These are phyloP conservation scores for Pseudodiploospora longispora DNA, from an alignment of 2,329 filamentous ascomycete genomes.

Conservation along the genomic window DNA sequence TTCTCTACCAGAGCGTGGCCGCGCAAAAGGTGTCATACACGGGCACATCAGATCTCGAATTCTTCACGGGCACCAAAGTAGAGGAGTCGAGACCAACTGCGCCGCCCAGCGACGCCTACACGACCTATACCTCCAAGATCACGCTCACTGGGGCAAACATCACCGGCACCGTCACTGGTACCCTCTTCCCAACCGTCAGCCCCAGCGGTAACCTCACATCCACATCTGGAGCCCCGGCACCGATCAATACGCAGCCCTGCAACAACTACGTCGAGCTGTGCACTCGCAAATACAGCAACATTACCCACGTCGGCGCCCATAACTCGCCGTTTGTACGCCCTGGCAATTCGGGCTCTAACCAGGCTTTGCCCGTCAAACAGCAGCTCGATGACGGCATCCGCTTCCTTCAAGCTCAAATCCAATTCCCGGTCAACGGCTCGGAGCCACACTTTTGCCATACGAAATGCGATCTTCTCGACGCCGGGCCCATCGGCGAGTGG, in stretches of 20 bases:
- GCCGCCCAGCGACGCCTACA: conserved; percentile 38
- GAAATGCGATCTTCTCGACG: conserved; percentile 72
- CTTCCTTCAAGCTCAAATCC: conserved; percentile 56
- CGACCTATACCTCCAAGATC: conserved; percentile 33
- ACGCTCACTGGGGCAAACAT: conserved; percentile 26
- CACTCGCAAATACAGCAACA: conserved; percentile 67
- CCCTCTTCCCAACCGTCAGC: conserved; percentile 28
- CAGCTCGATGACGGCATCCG: conserved; percentile 74
- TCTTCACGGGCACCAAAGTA: conserved; percentile 29
- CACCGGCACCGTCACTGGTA: conserved; percentile 17
- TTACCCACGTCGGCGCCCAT: conserved; percentile 70
- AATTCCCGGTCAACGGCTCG: conserved; percentile 42
- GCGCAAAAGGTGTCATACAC: conserved; percentile 22
- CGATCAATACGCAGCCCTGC: conserved; percentile 69
- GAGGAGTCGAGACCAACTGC: conserved; percentile 26
- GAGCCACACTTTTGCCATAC: conserved; percentile 75
- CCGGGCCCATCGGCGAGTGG: conserved; percentile 68
- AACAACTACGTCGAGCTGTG: conserved; percentile 76
- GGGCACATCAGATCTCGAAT: conserved; percentile 25
- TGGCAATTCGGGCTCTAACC: conserved; percentile 70
- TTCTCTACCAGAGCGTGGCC: conserved; percentile 15
- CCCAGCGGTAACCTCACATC: conserved; percentile 31
- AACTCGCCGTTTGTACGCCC: conserved; percentile 69
- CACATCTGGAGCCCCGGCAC: conserved; percentile 27
- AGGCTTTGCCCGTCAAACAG: conserved; percentile 55